Percentiles rank a stretch among this genome's conserved stretches.
Evolutionary conservation across 2,329 filamentous ascomycete species (phyloP).

Genomic region (Fusarium lateritium): DNA sequence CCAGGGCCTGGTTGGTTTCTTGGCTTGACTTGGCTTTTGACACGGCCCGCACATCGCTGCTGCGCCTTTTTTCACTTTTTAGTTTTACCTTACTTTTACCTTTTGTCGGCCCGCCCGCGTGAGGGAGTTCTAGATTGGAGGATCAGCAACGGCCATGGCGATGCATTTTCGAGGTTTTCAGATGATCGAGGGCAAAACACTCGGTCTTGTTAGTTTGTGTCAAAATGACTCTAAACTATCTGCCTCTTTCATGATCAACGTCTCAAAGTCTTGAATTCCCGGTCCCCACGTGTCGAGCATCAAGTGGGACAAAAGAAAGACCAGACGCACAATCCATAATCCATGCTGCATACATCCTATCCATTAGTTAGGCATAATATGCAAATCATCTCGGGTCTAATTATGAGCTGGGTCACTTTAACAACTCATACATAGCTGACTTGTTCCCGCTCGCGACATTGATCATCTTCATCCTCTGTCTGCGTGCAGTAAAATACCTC

Average conservation of each 20-base stretch:
- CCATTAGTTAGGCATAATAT: slow-evolving; percentile 24
- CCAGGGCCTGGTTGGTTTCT: slow-evolving; percentile 16
- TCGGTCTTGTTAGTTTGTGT: neutral
- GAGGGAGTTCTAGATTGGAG: neutral
- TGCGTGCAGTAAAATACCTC: neutral
- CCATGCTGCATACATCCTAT: slow-evolving; percentile 29
- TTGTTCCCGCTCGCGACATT: slow-evolving; percentile 17
- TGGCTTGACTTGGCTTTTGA: slow-evolving; percentile 27
- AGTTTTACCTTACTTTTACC: too few relatives aligned
- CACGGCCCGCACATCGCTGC: slow-evolving; percentile 23
- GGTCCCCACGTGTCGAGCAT: slow-evolving; percentile 39
- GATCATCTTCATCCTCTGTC: neutral
- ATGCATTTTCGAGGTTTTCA: too few relatives aligned
- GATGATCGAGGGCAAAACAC: neutral
- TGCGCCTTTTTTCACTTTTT: slow-evolving; percentile 9
- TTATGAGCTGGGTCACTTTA: slow-evolving; percentile 9
- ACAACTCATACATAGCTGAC: slow-evolving; percentile 15
- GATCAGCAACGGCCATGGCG: neutral
- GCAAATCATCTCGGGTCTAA: slow-evolving; percentile 30
- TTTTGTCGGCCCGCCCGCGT: slow-evolving; percentile 3
- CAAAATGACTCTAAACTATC: neutral
- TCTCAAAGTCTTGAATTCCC: neutral
- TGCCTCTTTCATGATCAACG: neutral
- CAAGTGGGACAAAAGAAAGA: slow-evolving; percentile 33
- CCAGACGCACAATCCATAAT: slow-evolving; percentile 14